Evolutionary conservation across 1,284 basidiomycete genomes (phyloP), one percentile per base, ranked within the genome.

Genomic region (Sphaerobolus stellatus): DNA sequence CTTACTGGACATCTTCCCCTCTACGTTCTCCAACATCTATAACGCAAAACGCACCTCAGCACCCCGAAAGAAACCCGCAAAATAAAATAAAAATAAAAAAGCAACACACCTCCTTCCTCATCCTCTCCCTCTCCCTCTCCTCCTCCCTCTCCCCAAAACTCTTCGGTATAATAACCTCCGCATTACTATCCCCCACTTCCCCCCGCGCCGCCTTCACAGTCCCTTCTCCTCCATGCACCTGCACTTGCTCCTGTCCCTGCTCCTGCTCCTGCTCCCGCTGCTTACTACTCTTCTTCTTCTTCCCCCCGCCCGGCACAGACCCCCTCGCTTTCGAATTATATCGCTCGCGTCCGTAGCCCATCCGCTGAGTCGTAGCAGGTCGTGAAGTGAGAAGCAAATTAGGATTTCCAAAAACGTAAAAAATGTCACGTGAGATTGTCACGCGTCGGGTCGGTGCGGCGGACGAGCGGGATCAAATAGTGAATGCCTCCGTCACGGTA

Each of bases 1-100:
- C 73, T 90, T 90, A 57, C 75, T 81, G 41, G 80, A 88, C 71
- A 88, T 82, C 66, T 88, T 90, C 5, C 81, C 83, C 50, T 86
- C 77, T 8, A 81, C 77, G 65, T 86, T 77, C n/a, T 77, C 77
- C 49, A 79, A 61, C 25, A 78, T 63, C 75, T 77, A 30, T 18
- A n/a, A 16, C 18, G 9, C 20, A 29, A 47, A 5, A 53, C 41
- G 22, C 16, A 40, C 1, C 33, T 22, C 31, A 29, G 33, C 54
- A 41, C 41, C 29, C 22, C n/a, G 20, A 41, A 7, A 50, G 38
- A 47, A 43, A 54, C 52, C 18, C 48, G 46, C 59, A 52, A 56
- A 58, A 27, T 25, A 50, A 54, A 48, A 44, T 45, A 51, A 53
- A 18, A 22, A 20, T n/a, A 25, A 40, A 18, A 45, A 29, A 25